These are phyloP conservation scores for Biscogniauxia sp. DNA, from an alignment of 2,329 filamentous ascomycete genomes.

Conservation along the genomic window DNA sequence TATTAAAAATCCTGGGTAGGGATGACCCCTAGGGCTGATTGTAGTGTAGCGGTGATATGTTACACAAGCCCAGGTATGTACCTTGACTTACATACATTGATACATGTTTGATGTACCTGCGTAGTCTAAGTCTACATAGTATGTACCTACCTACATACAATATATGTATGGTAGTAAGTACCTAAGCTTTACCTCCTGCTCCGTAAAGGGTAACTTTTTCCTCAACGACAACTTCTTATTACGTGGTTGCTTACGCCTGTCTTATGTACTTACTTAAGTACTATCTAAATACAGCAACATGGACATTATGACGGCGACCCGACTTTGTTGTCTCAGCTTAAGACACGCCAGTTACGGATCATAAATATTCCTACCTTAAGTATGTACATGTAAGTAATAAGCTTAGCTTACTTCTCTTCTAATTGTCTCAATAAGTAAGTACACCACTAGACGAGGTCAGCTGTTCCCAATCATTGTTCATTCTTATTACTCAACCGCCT, in stretches of 20 bases:
- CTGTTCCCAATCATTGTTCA: not conserved
- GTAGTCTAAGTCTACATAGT: too few relatives aligned
- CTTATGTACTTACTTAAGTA: not conserved
- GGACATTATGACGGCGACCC: not conserved
- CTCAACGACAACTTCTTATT: not conserved
- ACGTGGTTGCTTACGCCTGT: not conserved
- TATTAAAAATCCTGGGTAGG: conserved; percentile 10
- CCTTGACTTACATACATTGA: not conserved
- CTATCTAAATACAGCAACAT: not conserved
- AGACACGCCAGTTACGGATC: not conserved
- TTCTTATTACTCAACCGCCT: not conserved
- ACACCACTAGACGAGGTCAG: not conserved
- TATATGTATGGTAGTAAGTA: too few relatives aligned
- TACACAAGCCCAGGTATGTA: conserved; percentile 6
- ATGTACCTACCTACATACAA: too few relatives aligned
- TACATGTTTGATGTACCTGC: not conserved
- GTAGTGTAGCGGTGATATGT: not conserved
- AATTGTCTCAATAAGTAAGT: not conserved
- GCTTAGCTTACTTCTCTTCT: too few relatives aligned
- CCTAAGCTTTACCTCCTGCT: too few relatives aligned
- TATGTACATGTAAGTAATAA: too few relatives aligned
- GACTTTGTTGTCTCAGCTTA: not conserved
- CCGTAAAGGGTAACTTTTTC: too few relatives aligned
- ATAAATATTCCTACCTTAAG: too few relatives aligned
- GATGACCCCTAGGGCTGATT: conserved; percentile 10